Evolutionary conservation across 1,139 yeast species (phyloP).

Genomic region (Saccharomyces hybrid): DNA sequence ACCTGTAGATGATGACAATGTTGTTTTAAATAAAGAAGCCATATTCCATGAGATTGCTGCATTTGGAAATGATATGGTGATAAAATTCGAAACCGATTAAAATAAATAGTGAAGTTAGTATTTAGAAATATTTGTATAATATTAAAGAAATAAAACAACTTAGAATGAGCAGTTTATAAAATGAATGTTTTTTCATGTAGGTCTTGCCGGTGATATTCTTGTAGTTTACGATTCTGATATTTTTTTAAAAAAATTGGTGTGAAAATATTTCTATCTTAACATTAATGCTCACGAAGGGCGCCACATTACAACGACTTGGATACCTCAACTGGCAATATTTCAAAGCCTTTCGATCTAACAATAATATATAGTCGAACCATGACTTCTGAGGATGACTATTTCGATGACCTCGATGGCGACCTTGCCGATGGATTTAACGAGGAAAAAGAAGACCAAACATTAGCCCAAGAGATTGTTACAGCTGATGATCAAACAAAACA

Average conservation of each 20-base stretch:
- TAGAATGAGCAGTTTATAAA: neutral
- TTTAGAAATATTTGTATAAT: neutral
- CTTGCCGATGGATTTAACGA: neutral
- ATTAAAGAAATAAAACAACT: neutral
- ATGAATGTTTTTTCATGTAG: neutral
- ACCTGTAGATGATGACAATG: slow-evolving; percentile 50
- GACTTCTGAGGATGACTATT: neutral
- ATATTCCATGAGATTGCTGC: slow-evolving; percentile 63
- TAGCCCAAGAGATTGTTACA: neutral
- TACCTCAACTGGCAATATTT: neutral
- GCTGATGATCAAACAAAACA: neutral
- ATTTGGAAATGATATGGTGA: slow-evolving; percentile 42
- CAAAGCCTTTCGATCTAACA: neutral
- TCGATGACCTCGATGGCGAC: neutral
- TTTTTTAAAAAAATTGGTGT: neutral
- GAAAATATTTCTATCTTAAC: neutral
- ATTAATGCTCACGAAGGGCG: neutral
- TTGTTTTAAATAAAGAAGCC: slow-evolving; percentile 68
- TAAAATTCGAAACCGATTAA: slow-evolving; percentile 23
- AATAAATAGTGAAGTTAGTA: neutral
- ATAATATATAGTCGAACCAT: neutral
- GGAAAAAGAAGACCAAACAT: neutral
- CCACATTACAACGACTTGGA: neutral
- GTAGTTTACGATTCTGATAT: neutral
- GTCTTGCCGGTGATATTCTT: neutral